These are phyloP conservation scores for Tylopilus felleus DNA, from an alignment of 768 basidiomycete species.

Conservation along the genomic window DNA sequence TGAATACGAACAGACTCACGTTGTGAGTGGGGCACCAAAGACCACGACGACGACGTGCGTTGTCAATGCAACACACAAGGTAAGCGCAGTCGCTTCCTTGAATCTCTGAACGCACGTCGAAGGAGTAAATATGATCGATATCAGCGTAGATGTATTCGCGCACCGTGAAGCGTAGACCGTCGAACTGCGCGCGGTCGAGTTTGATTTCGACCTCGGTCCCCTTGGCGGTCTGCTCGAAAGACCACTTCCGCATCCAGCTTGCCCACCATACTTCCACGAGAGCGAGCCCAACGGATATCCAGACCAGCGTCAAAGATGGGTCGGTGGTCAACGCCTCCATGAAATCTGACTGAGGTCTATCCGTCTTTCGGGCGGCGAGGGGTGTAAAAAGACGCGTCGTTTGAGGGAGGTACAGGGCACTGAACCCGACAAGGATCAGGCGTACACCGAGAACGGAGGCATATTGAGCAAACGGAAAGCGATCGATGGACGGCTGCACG, in stretches of 20 bases:
- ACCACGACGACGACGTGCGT: constrained; percentile 53
- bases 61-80: constrained; percentile 44
- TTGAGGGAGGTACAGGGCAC: constrained; percentile 68
- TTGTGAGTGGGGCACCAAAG: constrained; percentile 72
- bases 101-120: constrained; percentile 41
- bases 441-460: constrained; percentile 67
- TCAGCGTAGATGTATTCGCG: constrained; percentile 19
- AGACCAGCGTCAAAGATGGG: constrained; percentile 55
- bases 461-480: constrained; percentile 56
- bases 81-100: constrained; percentile 49
- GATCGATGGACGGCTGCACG: constrained; percentile 2
- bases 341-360: constrained; percentile 70
- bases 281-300: constrained; percentile 51
- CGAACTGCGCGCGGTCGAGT: constrained; percentile 39
- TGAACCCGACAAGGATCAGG: constrained; percentile 60
- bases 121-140: constrained; percentile 1
- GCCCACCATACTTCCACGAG: constrained; percentile 72
- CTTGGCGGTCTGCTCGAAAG: constrained; percentile 39
- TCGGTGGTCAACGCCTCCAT: constrained; percentile 61
- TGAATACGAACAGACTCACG: constrained; percentile 36
- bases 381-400: constrained; percentile 44
- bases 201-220: constrained; percentile 43
- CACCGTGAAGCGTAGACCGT: constrained; percentile 39
- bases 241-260: constrained; percentile 61
- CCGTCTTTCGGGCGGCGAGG: constrained; percentile 35